Conservation (phyloP, 257 asterid genomes). For the Solanum chilense region DNA sequence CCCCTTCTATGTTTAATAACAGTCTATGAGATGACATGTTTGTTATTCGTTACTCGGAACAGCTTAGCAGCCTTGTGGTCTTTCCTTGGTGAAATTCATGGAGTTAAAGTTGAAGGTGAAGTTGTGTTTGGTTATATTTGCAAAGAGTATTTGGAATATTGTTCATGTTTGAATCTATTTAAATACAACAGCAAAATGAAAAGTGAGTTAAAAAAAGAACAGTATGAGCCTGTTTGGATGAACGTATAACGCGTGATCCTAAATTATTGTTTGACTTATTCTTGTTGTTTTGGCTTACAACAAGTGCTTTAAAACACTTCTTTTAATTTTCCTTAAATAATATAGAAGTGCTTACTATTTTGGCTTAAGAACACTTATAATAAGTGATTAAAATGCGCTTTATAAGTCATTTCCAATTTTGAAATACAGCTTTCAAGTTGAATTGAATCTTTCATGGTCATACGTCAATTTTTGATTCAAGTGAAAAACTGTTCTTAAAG, state of each 20-base stretch:
- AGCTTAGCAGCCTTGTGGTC: neutral
- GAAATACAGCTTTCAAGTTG: neutral
- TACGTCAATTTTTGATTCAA: neutral
- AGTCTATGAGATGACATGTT: neutral
- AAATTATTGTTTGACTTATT: neutral
- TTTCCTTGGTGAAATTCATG: neutral
- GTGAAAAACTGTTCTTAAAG: neutral
- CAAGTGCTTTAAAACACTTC: neutral
- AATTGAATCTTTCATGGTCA: neutral
- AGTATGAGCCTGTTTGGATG: neutral
- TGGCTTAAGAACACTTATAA: neutral
- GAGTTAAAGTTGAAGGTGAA: neutral
- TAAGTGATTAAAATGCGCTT: no score
- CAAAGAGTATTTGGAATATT: neutral
- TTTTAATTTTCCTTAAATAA: no score
- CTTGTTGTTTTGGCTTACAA: neutral
- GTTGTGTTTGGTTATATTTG: neutral
- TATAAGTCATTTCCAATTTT: neutral
- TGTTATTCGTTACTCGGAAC: neutral
- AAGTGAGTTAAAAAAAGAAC: neutral
- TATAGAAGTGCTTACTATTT: no score
- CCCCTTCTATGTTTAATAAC: neutral
- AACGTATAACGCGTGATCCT: neutral
- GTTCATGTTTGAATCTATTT: neutral
- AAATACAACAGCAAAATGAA: neutral